Base-by-base conservation (phyloP, 2,329 filamentous ascomycete species). In the Coniochaeta hoffmannii region DNA sequence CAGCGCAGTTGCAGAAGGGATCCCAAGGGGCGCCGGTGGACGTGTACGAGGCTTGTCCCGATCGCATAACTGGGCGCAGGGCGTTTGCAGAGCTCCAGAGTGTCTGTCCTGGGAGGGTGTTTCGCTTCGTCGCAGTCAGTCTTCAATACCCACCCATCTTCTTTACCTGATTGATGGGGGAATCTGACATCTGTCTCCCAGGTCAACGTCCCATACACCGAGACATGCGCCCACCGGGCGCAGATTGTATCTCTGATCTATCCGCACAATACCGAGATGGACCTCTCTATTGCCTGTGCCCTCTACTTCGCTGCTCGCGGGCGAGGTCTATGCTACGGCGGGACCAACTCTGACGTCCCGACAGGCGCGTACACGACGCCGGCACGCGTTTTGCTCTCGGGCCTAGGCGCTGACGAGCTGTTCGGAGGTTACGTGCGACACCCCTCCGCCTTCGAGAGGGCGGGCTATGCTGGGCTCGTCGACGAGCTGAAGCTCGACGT, bases 251-350 rank as follows among this genome's bases (percentile, higher is more conserved):
- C 82, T 2, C 76, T 99, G 17, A 97, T 99, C 68, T 79, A 88
- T 62, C 94, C 94, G 0, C 94, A 99, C 70, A 93, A 96, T 62
- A 99, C 94, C 0, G 94, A 99, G 71, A 99, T 99, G 94, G 94
- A 99, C 65, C 77, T 99, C 1, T 99, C 94, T 3, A 99, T 99
- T 63, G 88, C 89, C 0, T 87, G 82, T 63, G 94, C 94, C 0
- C 77, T 99, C n/a, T 97, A 97, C 69, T 99, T 99, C 73, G 91
- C 94, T 6, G 86, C 93, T 0, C 82, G 90, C 36, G 93, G 91
- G 1, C 69, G 73, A 53, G 90, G 87, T 0, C 61, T 68, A 17
- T 73, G 77, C 36, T 72, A 72, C 55, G 60, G 56, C 59, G 9
- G 17, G 51, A 28, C 31, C 14, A 10, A 9, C 31, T 11, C 36